Conservation (phyloP, 2,329 filamentous ascomycete genomes). For the Lasiodiplodia sp. region DNA sequence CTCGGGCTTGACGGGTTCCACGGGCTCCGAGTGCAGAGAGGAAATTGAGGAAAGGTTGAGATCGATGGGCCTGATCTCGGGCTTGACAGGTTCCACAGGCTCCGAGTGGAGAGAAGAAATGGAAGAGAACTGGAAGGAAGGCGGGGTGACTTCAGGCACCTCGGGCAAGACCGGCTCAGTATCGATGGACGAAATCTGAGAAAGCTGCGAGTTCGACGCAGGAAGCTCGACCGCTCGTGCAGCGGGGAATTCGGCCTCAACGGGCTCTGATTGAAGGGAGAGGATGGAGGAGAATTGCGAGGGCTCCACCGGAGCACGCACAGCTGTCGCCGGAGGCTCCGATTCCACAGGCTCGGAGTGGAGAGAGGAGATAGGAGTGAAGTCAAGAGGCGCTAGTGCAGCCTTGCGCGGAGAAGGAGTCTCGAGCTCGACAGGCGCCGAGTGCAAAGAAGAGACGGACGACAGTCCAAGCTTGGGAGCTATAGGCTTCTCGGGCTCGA, state of each 20-base stretch:
- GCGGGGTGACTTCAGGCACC: constrained; percentile 5
- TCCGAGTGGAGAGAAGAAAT: constrained; percentile 27
- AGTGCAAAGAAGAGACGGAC: constrained; percentile 35
- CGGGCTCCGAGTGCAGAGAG: constrained; percentile 34
- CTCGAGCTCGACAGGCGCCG: constrained; percentile 36
- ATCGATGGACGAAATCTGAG: constrained; percentile 10
- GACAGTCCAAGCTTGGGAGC: constrained; percentile 29
- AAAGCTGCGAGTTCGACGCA: constrained; percentile 17
- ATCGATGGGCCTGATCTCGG: constrained; percentile 20
- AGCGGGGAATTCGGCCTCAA: constrained; percentile 15
- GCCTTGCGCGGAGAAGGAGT: constrained; percentile 10
- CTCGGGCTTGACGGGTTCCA: constrained; percentile 17
- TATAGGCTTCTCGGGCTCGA: constrained; percentile 22
- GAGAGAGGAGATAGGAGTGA: constrained; percentile 57
- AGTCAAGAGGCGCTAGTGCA: constrained; percentile 40
- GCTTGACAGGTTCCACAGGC: constrained; percentile 19
- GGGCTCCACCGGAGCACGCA: neutral
- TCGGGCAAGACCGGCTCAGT: constrained; percentile 33
- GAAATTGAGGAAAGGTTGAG: constrained; percentile 33
- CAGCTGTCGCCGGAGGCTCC: constrained; percentile 26
- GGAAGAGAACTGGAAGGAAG: constrained; percentile 16
- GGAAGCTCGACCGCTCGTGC: constrained; percentile 13
- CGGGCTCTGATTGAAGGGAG: constrained; percentile 27
- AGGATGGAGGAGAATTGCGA: constrained; percentile 21
- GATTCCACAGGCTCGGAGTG: constrained; percentile 47